Conservation (phyloP, 495 filamentous ascomycete species). For the Aspergillus sclerotiicarbonarius region DNA sequence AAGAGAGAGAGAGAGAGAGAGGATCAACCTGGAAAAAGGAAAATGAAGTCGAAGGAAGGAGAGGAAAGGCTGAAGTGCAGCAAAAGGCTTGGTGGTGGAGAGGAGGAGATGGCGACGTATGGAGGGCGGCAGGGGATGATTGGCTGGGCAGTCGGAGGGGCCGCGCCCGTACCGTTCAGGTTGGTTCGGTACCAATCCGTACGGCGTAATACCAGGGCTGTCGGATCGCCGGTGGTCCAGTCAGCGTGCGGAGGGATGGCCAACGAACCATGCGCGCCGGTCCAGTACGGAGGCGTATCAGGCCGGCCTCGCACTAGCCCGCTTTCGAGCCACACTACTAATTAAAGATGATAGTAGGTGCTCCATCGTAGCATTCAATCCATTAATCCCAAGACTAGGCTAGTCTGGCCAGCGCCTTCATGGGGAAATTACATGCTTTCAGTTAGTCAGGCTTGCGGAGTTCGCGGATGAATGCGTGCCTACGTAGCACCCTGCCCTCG, state of each 20-base stretch:
- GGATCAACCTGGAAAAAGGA: slow-evolving; percentile 10
- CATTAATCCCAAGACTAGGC: not conserved
- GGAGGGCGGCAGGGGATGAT: slow-evolving; percentile 18
- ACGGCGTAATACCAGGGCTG: slow-evolving; percentile 19
- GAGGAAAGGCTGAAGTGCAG: slow-evolving; percentile 15
- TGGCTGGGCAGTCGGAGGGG: slow-evolving; percentile 16
- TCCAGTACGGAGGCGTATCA: slow-evolving; percentile 13
- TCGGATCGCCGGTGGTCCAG: slow-evolving; percentile 17
- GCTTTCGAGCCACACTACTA: not conserved
- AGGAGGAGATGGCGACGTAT: slow-evolving; percentile 14
- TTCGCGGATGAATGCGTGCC: slow-evolving; percentile 5
- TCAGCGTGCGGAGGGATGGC: slow-evolving; percentile 12
- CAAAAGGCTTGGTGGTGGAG: slow-evolving; percentile 13
- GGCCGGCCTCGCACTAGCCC: not conserved
- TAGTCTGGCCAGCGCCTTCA: not conserved
- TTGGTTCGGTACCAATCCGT: not conserved
- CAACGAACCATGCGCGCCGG: slow-evolving; percentile 12
- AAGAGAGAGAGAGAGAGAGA: slow-evolving; percentile 13
- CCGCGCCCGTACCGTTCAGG: slow-evolving; percentile 10
- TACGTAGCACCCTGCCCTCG: not conserved
- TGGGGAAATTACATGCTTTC: slow-evolving; percentile 6
- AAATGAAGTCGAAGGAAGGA: slow-evolving; percentile 23
- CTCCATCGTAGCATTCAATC: not conserved
- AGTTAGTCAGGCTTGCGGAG: not conserved
- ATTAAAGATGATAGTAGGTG: slow-evolving; percentile 1